phyloP scores from a whole-genome alignment of 768 basidiomycete species.

The Daedalea quercina region DNA sequence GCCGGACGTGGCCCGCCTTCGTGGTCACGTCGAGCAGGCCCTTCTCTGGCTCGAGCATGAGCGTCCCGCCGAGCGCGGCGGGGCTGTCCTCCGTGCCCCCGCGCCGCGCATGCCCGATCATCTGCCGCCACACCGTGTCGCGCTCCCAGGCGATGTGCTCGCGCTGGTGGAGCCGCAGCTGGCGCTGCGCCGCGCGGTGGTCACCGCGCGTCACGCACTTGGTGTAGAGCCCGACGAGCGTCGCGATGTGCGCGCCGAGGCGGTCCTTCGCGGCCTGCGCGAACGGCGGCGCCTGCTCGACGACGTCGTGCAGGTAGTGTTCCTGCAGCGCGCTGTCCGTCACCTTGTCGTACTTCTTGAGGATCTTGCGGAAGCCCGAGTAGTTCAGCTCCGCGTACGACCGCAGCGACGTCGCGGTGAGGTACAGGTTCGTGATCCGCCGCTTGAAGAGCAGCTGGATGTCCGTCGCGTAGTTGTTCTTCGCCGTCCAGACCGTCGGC shows the following conservation, averaged over 20 bases:
- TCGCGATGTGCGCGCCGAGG: constrained; percentile 49
- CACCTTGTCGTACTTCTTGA: constrained; percentile 99
- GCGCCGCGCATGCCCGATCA: constrained; percentile 79
- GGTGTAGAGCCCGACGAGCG: constrained; percentile 69
- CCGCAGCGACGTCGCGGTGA: constrained; percentile 66
- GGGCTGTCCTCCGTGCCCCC: constrained; percentile 37
- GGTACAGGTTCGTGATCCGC: constrained; percentile 76
- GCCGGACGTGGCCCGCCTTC: constrained; percentile 55
- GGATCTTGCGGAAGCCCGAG: constrained; percentile 89
- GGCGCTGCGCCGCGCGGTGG: constrained; percentile 58
- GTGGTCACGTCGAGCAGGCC: constrained; percentile 43
- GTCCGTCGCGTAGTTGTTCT: constrained; percentile 77
- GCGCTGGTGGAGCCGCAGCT: constrained; percentile 80
- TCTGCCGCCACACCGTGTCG: constrained; percentile 95
- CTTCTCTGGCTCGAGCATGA: constrained; percentile 39
- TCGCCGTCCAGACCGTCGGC: constrained; percentile 70
- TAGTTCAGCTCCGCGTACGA: constrained; percentile 91
- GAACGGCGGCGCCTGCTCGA: constrained; percentile 69
- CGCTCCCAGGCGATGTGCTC: constrained; percentile 97
- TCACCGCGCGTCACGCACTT: constrained; percentile 81
- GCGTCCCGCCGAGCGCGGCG: constrained; percentile 17
- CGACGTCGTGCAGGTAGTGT: constrained; percentile 62
- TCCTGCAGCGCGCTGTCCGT: constrained; percentile 77
- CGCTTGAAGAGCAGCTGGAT: constrained; percentile 84
- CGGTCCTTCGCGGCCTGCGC: constrained; percentile 51